Conservation (phyloP, 2,329 filamentous ascomycete genomes). For the Atkinsonella hypoxylon region DNA sequence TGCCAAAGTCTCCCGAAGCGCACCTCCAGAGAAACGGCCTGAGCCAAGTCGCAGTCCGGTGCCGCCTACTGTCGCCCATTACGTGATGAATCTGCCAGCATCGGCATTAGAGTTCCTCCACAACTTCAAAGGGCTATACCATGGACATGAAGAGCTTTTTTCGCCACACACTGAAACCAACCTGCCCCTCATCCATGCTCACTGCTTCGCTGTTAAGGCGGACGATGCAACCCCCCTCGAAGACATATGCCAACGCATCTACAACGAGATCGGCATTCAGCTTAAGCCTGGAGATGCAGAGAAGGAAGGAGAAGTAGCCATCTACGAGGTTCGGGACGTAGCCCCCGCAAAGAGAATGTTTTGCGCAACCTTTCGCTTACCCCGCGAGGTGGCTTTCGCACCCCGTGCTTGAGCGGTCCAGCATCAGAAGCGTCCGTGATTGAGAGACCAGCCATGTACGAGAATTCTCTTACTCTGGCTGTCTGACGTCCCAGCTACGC, state of each 20-base stretch:
- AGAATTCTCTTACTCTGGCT: too few species aligned
- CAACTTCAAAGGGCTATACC: conserved; percentile 58
- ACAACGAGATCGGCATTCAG: conserved; percentile 27
- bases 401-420: conserved; percentile 13
- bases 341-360: conserved; percentile 95
- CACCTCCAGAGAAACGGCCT: conserved; percentile 23
- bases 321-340: conserved; percentile 71
- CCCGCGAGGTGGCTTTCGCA: conserved; percentile 69
- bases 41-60: conserved; percentile 35
- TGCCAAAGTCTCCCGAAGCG: conserved; percentile 25
- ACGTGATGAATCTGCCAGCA: conserved; percentile 95
- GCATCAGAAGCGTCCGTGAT: background rate
- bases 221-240: conserved; percentile 56
- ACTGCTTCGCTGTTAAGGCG: conserved; percentile 82
- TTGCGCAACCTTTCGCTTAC: conserved; percentile 83
- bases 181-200: conserved; percentile 80
- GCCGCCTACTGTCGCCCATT: conserved; percentile 76
- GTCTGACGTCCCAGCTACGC: too few species aligned
- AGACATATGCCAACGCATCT: conserved; percentile 31
- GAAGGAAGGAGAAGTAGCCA: conserved; percentile 36
- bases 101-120: conserved; percentile 74
- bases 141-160: conserved; percentile 56
- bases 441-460: too few species aligned
- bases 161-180: conserved; percentile 41
- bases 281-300: conserved; percentile 33